phyloP scores from a whole-genome alignment of 2,329 filamentous ascomycete genomes.

The Neofusicoccum laricinum region DNA sequence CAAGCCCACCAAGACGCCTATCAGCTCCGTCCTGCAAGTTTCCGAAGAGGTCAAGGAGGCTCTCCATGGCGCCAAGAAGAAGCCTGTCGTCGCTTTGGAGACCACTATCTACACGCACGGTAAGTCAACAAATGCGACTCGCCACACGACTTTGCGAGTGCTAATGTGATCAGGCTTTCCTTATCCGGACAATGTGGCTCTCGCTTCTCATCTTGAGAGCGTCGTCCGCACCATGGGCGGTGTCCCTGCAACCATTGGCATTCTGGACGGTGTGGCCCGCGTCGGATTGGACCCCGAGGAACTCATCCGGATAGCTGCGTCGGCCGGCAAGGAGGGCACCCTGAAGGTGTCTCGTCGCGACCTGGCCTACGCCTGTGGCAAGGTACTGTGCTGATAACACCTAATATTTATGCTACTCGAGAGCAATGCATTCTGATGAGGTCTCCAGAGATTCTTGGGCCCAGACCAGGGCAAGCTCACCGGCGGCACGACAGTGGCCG shows the following conservation, averaged over 20 bases:
- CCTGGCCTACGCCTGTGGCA: conserved; percentile 74
- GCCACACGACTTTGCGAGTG: not conserved
- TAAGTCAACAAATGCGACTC: conserved; percentile 24
- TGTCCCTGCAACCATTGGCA: conserved; percentile 85
- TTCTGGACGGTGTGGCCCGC: conserved; percentile 76
- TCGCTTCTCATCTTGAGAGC: conserved; percentile 77
- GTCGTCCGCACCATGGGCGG: conserved; percentile 74
- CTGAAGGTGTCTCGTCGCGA: conserved; percentile 86
- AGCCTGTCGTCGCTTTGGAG: conserved; percentile 88
- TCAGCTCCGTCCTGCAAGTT: conserved; percentile 61
- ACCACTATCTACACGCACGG: conserved; percentile 98
- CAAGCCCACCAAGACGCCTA: conserved; percentile 24
- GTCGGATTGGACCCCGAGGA: conserved; percentile 75
- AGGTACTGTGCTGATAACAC: conserved; percentile 49
- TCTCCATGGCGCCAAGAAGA: conserved; percentile 57
- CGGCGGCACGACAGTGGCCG: conserved; percentile 89
- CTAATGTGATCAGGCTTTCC: conserved; percentile 56
- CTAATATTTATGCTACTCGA: no score
- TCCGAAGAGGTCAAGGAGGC: conserved; percentile 83
- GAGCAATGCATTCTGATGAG: no score
- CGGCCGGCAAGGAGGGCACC: conserved; percentile 64
- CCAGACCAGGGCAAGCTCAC: conserved; percentile 51
- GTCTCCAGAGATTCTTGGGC: not conserved
- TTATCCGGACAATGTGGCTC: conserved; percentile 68
- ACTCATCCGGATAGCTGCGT: conserved; percentile 64